Evolutionary conservation across 176 grass and related monocot species (phyloP).

Genomic region (Carex myosuroides): DNA sequence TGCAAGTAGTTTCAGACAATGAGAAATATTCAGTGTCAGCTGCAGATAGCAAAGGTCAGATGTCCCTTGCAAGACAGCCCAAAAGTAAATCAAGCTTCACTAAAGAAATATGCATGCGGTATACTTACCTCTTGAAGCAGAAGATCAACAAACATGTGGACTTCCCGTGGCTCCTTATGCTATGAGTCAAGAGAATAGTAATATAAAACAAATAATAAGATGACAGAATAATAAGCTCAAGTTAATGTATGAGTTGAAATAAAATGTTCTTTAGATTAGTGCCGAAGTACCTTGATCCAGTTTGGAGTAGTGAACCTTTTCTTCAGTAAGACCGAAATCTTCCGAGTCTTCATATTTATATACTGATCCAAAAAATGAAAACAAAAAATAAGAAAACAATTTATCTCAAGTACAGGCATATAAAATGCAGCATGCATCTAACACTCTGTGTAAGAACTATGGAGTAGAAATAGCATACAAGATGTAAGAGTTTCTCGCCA

Average conservation of each 20-base stretch:
- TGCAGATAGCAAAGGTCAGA: not conserved
- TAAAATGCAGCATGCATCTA: not conserved
- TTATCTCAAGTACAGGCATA: not conserved
- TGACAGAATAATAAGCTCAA: not conserved
- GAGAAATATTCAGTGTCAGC: not conserved
- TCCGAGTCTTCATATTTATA: conserved; percentile 92
- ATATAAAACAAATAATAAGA: conserved; percentile 13
- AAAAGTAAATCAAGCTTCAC: not conserved
- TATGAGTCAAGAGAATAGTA: conserved; percentile 22
- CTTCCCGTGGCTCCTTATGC: conserved; percentile 98
- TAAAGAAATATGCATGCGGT: not conserved
- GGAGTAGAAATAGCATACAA: conserved; percentile 46
- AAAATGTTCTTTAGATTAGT: conserved; percentile 10
- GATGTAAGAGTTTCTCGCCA: conserved; percentile 77
- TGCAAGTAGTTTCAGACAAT: not conserved
- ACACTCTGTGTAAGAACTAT: conserved; percentile 16
- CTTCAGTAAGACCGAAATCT: conserved; percentile 83
- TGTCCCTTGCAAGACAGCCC: not conserved
- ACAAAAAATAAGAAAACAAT: not conserved
- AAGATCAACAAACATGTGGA: conserved; percentile 98
- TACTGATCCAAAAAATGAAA: conserved; percentile 54
- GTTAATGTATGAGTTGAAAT: not conserved
- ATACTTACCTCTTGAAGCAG: conserved; percentile 85
- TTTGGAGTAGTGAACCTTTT: conserved; percentile 91
- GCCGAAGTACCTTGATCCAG: conserved; percentile 74